Conservation (phyloP, 2,329 filamentous ascomycete genomes). For the Fusarium avenaceum region DNA sequence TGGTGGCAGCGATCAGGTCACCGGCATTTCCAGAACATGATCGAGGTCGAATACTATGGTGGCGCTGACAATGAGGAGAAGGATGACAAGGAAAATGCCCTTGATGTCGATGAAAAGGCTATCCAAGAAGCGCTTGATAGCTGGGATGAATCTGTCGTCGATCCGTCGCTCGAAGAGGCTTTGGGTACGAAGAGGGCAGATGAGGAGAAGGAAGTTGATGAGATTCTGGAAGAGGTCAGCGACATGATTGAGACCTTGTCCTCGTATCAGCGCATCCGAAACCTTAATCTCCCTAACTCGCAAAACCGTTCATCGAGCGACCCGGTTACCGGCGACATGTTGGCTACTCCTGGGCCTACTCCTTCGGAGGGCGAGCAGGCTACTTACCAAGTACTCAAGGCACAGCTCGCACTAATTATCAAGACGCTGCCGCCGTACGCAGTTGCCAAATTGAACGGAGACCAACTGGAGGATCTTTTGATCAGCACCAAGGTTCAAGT, state of each 20-base stretch:
- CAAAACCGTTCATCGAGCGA: slow-evolving; percentile 72
- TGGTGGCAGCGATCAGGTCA: slow-evolving; percentile 83
- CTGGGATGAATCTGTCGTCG: slow-evolving; percentile 70
- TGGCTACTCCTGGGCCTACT: slow-evolving; percentile 74
- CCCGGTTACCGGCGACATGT: slow-evolving; percentile 75
- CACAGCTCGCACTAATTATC: slow-evolving; percentile 80
- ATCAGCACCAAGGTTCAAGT: slow-evolving; percentile 84
- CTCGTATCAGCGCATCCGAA: slow-evolving; percentile 84
- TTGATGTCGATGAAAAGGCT: slow-evolving; percentile 65
- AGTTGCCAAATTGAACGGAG: slow-evolving; percentile 86
- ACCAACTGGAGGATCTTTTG: slow-evolving; percentile 85
- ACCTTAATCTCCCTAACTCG: slow-evolving; percentile 75
- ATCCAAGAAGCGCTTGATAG: slow-evolving; percentile 69
- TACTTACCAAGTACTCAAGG: slow-evolving; percentile 80
- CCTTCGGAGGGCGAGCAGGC: slow-evolving; percentile 73
- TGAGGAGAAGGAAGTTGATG: slow-evolving; percentile 76
- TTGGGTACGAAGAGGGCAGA: slow-evolving; percentile 67
- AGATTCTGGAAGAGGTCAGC: slow-evolving; percentile 78
- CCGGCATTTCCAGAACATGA: slow-evolving; percentile 73
- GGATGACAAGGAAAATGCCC: slow-evolving; percentile 49
- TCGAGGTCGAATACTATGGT: slow-evolving; percentile 66
- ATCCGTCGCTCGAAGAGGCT: slow-evolving; percentile 68
- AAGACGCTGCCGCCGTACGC: slow-evolving; percentile 84
- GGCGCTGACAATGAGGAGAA: slow-evolving; percentile 56
- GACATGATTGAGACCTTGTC: slow-evolving; percentile 82